Conservation (phyloP, 2,329 filamentous ascomycete species). For the Fusarium euwallaceae region DNA sequence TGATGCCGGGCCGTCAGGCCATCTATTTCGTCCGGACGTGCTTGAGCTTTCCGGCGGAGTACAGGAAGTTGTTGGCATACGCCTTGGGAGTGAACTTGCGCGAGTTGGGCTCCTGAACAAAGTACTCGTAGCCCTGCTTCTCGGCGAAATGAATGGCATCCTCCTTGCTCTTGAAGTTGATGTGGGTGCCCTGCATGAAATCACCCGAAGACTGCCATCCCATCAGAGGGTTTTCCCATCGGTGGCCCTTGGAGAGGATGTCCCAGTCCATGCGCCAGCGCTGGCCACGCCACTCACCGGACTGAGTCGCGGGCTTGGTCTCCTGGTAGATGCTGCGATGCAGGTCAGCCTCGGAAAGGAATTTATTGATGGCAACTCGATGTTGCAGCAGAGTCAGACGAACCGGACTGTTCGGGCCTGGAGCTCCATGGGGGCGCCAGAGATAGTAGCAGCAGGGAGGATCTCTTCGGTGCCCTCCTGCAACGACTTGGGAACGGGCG, state of each 20-base stretch:
- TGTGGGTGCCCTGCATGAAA: conserved; percentile 91
- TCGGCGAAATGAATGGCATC: conserved; percentile 95
- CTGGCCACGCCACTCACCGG: conserved; percentile 85
- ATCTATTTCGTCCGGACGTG: conserved; percentile 82
- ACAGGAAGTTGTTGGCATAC: conserved; percentile 96
- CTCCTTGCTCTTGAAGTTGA: conserved; percentile 93
- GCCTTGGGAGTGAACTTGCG: conserved; percentile 88
- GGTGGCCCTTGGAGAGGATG: conserved; percentile 88
- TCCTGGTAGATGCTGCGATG: conserved; percentile 86
- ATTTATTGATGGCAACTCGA: background rate
- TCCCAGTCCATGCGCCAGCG: conserved; percentile 99
- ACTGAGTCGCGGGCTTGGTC: conserved; percentile 95
- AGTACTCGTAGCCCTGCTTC: conserved; percentile 99
- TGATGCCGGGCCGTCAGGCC: conserved; percentile 18
- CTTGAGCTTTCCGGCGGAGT: conserved; percentile 89
- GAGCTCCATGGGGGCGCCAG: conserved; percentile 92
- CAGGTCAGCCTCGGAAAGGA: conserved; percentile 18
- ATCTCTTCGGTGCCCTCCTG: conserved; percentile 91
- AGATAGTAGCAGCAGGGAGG: conserved; percentile 86
- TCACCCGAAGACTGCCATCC: conserved; percentile 98
- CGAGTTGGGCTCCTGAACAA: conserved; percentile 95
- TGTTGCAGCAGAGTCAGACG: conserved; percentile 42
- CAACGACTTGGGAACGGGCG: conserved; percentile 88
- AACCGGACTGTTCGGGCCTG: conserved; percentile 96
- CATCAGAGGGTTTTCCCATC: conserved; percentile 99